phyloP scores from a whole-genome alignment of 495 filamentous ascomycete species.

The Hypoxylon rickii region DNA sequence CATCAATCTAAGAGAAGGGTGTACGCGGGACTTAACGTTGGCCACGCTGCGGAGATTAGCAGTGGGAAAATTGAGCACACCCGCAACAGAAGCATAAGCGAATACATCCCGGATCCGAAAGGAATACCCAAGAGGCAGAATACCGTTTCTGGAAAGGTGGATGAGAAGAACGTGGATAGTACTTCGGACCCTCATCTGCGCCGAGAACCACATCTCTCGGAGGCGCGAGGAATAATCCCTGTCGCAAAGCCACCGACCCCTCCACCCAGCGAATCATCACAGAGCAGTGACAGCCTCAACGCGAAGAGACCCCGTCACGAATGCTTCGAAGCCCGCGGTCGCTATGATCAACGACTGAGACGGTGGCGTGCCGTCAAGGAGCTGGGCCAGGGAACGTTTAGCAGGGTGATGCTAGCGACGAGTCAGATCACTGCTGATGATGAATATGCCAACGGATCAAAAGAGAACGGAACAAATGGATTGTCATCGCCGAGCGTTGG shows the following conservation, averaged over 20 bases:
- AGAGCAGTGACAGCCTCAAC: slow-evolving; percentile 51
- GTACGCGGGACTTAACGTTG: slow-evolving; percentile 51
- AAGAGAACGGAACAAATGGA: slow-evolving; percentile 23
- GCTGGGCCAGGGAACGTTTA: slow-evolving; percentile 93
- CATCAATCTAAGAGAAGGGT: slow-evolving; percentile 56
- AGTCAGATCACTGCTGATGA: slow-evolving; percentile 55
- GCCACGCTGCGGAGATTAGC: slow-evolving; percentile 30
- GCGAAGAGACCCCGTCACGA: slow-evolving; percentile 51
- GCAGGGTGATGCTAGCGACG: slow-evolving; percentile 87
- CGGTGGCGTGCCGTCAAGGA: slow-evolving; percentile 77
- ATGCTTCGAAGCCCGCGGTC: slow-evolving; percentile 65
- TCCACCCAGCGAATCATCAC: slow-evolving; percentile 62
- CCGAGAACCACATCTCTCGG: slow-evolving; percentile 79
- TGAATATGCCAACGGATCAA: slow-evolving; percentile 27
- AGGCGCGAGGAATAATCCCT: slow-evolving; percentile 70
- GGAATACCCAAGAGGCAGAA: slow-evolving; percentile 71
- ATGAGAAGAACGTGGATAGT: slow-evolving; percentile 51
- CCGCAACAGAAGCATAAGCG: slow-evolving; percentile 82
- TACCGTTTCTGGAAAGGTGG: slow-evolving; percentile 61
- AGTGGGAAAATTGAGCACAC: slow-evolving; percentile 49
- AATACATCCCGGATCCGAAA: slow-evolving; percentile 76
- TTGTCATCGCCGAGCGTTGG: slow-evolving; percentile 37
- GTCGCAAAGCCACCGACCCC: slow-evolving; percentile 73
- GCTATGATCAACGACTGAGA: slow-evolving; percentile 59
- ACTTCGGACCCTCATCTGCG: slow-evolving; percentile 61